Evolutionary conservation across 176 grass and related monocot species (phyloP).

Genomic region (Carex pumila): DNA sequence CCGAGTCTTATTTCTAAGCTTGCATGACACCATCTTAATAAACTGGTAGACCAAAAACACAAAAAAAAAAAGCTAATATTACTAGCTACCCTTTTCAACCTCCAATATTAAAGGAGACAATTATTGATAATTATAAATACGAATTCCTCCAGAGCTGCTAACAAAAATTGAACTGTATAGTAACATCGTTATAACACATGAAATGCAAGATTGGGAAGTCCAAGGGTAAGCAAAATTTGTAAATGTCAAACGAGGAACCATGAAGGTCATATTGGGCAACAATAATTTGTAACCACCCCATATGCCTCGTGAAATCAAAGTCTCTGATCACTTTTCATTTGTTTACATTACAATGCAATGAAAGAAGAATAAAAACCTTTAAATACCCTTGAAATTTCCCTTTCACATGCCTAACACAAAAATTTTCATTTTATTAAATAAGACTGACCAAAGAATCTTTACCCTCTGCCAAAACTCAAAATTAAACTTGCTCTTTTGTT

Average conservation of each 20-base stretch:
- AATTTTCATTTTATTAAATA: slow-evolving; percentile 14
- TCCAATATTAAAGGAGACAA: neutral
- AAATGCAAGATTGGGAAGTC: neutral
- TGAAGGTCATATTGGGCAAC: neutral
- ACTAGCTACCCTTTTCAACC: too few relatives aligned
- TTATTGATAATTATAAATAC: neutral
- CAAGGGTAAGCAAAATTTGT: neutral
- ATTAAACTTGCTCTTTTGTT: slow-evolving; percentile 29
- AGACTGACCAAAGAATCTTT: neutral
- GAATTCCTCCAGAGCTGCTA: too few relatives aligned
- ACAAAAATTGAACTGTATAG: neutral
- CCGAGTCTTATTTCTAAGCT: neutral
- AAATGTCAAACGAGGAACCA: neutral
- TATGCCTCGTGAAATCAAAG: neutral
- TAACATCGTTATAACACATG: neutral
- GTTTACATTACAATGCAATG: neutral
- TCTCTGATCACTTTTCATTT: neutral
- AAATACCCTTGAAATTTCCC: neutral
- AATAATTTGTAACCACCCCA: neutral
- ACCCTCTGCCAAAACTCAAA: neutral
- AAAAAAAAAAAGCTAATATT: neutral
- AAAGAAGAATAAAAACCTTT: neutral
- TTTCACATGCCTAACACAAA: neutral
- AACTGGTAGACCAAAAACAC: neutral
- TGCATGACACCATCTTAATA: neutral